These are phyloP conservation scores for Ceriops decandra DNA, from an alignment of 345 rosid genomes.

Conservation along the genomic window DNA sequence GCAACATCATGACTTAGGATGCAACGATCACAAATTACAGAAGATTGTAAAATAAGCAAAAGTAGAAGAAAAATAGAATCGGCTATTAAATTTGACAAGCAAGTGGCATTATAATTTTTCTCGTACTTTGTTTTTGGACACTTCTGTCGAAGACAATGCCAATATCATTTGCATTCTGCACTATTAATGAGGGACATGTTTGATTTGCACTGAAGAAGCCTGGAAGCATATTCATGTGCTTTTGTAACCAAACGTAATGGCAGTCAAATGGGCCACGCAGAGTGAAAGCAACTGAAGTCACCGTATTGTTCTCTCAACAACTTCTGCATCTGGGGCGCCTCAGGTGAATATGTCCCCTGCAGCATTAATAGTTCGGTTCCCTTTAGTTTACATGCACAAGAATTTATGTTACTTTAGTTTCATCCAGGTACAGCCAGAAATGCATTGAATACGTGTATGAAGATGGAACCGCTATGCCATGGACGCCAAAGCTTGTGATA, in stretches of 20 bases:
- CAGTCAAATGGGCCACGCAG: constrained; percentile 52
- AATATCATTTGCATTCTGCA: constrained; percentile 18
- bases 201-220: constrained; percentile 17
- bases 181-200: constrained; percentile 21
- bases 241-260: constrained; percentile 17
- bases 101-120: constrained; percentile 2
- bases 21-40: constrained; percentile 7
- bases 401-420: neutral
- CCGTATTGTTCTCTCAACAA: constrained; percentile 37
- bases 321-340: constrained; percentile 29
- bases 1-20: constrained; percentile 17
- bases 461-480: neutral
- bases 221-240: constrained; percentile 37
- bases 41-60: constrained; percentile 5
- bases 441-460: neutral
- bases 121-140: constrained; percentile 20
- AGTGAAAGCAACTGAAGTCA: constrained; percentile 31
- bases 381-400: neutral
- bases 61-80: neutral
- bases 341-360: constrained; percentile 46
- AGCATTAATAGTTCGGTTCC: constrained; percentile 18
- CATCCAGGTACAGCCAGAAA: neutral
- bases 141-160: constrained; percentile 12
- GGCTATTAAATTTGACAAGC: constrained; percentile 17
- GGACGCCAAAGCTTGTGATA: neutral